Percentiles rank a stretch among this genome's conserved stretches.
Conservation (phyloP, 2,329 filamentous ascomycete species). For the Nannizziopsis barbatae region DNA sequence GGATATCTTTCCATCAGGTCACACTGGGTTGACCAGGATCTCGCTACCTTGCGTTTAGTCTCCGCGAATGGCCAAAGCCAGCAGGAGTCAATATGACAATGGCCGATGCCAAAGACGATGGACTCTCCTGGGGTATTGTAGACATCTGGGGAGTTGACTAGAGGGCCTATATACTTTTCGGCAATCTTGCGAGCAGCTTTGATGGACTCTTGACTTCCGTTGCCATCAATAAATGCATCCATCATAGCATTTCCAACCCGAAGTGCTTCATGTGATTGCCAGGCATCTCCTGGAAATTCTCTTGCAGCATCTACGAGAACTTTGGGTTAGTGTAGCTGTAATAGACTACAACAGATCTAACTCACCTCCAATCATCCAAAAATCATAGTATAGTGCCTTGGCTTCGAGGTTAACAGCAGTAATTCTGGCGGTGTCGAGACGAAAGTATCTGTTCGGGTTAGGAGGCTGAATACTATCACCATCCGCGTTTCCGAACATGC, state of each 20-base stretch:
- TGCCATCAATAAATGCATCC: conserved; percentile 71
- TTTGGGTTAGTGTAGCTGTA: background rate
- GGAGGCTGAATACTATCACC: conserved; percentile 83
- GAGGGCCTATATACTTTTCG: conserved; percentile 65
- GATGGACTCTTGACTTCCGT: conserved; percentile 61
- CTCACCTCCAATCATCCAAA: conserved; percentile 70
- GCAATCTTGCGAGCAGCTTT: conserved; percentile 72
- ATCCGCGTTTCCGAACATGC: conserved; percentile 90
- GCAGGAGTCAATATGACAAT: conserved; percentile 96
- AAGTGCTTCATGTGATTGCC: conserved; percentile 78
- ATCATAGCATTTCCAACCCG: conserved; percentile 80
- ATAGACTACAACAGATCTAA: background rate
- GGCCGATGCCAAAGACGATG: conserved; percentile 78
- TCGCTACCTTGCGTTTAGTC: conserved; percentile 89
- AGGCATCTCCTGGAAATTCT: conserved; percentile 79
- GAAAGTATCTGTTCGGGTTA: conserved; percentile 69
- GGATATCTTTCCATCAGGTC: conserved; percentile 90
- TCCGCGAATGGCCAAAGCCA: conserved; percentile 99
- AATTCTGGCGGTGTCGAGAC: conserved; percentile 66
- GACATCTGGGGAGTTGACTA: conserved; percentile 71
- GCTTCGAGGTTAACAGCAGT: conserved; percentile 81
- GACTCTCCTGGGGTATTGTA: conserved; percentile 65
- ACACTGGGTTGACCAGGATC: conserved; percentile 95
- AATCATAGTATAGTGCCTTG: conserved; percentile 74
- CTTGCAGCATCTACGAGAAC: conserved; percentile 59